These are phyloP conservation scores for Akanthomyces uredinophilus DNA, from an alignment of 2,329 filamentous ascomycete species.

Conservation along the genomic window DNA sequence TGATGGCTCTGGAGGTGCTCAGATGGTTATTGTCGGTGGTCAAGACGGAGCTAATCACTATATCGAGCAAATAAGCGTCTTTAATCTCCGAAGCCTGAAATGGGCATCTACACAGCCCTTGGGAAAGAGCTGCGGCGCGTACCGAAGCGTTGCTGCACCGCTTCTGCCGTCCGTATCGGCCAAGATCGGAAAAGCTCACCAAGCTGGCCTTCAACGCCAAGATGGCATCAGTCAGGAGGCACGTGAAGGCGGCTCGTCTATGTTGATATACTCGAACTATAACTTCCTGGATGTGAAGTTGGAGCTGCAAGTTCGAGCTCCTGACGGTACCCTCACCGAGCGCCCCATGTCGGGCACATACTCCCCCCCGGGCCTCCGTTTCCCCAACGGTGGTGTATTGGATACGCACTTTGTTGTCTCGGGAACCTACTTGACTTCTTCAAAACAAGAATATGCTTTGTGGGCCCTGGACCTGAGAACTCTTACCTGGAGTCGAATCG, in stretches of 20 bases:
- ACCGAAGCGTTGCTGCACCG: conserved; percentile 89
- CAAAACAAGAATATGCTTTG: conserved; percentile 94
- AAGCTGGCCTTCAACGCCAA: conserved; percentile 34
- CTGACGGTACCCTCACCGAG: conserved; percentile 79
- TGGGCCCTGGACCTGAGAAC: conserved; percentile 90
- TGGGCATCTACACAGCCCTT: conserved; percentile 88
- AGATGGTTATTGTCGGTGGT: conserved; percentile 95
- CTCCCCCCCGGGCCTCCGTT: conserved; percentile 86
- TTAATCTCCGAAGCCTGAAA: conserved; percentile 89
- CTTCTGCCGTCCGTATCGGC: conserved; percentile 61
- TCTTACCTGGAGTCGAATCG: conserved; percentile 90
- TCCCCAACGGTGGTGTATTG: conserved; percentile 92
- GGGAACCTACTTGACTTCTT: conserved; percentile 94
- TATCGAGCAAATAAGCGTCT: conserved; percentile 97
- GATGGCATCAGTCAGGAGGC: conserved; percentile 48
- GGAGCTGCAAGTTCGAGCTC: conserved; percentile 80
- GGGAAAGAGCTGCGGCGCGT: conserved; percentile 91
- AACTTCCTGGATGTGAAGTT: conserved; percentile 97
- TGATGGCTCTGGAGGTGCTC: conserved; percentile 85
- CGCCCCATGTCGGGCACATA: conserved; percentile 83
- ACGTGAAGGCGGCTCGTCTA: conserved; percentile 59
- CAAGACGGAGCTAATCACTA: conserved; percentile 98
- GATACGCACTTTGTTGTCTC: conserved; percentile 97
- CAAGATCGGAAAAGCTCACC: conserved; percentile 59
- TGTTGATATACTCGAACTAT: conserved; percentile 99